Percentiles rank a stretch among this genome's conserved stretches.
phyloP scores from a whole-genome alignment of 331 rosid species.

The Erythrophleum ivorense region DNA sequence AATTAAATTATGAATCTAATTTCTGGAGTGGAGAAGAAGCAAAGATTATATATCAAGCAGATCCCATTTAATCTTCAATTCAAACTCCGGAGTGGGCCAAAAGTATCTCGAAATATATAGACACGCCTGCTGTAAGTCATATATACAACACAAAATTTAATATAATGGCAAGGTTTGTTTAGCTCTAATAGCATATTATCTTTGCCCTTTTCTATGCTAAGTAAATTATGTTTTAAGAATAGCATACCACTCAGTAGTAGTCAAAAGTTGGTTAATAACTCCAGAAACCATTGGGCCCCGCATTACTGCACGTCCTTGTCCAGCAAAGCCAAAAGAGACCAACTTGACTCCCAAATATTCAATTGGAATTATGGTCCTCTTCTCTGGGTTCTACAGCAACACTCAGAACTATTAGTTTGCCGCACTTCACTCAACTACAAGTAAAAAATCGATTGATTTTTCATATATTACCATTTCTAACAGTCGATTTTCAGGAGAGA shows the following conservation, averaged over 20 bases:
- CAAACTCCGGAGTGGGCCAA: constrained; percentile 20
- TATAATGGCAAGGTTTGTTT: constrained; percentile 25
- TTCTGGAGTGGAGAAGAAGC: constrained; percentile 3
- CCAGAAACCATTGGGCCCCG: constrained; percentile 99
- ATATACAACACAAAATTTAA: constrained; percentile 20
- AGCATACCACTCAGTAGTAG: constrained; percentile 89
- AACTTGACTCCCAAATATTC: constrained; percentile 94
- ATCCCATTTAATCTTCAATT: constrained; percentile 25
- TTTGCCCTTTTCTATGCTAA: constrained; percentile 2
- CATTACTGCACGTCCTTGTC: constrained; percentile 98
- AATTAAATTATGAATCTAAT: not conserved
- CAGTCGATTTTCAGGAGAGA: constrained; percentile 90
- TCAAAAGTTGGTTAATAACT: constrained; percentile 89
- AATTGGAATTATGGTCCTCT: constrained; percentile 86
- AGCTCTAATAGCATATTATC: constrained; percentile 12
- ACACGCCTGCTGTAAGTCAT: not conserved
- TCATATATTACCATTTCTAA: constrained; percentile 73
- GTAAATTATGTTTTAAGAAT: constrained; percentile 19
- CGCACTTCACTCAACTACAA: constrained; percentile 37
- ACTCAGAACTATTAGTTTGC: constrained; percentile 38
- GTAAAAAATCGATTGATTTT: constrained; percentile 29
- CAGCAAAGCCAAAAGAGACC: constrained; percentile 96
- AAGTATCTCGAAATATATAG: constrained; percentile 25
- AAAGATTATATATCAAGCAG: constrained; percentile 8
- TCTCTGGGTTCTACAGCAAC: constrained; percentile 76